Percentiles rank a stretch among this genome's conserved stretches.
Evolutionary conservation across 2,329 filamentous ascomycete species (phyloP).

Genomic region (Epichloe aotearoae): DNA sequence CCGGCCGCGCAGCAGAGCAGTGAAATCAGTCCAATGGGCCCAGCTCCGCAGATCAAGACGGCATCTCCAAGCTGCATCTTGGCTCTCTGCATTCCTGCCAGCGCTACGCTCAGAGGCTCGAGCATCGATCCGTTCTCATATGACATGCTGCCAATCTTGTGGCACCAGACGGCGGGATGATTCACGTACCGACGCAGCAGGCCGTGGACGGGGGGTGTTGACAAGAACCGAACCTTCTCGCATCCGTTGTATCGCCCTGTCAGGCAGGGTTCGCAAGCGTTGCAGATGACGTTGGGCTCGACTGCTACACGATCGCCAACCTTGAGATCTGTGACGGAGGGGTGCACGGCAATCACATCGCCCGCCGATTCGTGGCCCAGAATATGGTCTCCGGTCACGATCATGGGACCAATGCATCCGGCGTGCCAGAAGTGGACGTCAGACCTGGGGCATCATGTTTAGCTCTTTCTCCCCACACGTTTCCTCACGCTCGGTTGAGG

Average conservation of each 20-base stretch:
- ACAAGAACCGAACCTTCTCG: constrained; percentile 72
- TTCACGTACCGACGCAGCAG: constrained; percentile 86
- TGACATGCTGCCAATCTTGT: constrained; percentile 87
- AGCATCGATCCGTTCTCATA: constrained; percentile 85
- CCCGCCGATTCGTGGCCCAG: constrained; percentile 91
- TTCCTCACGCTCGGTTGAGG: too few relatives aligned
- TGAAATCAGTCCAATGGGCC: constrained; percentile 85
- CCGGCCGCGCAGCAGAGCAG: constrained; percentile 74
- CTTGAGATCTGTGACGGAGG: constrained; percentile 64
- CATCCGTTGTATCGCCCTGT: constrained; percentile 94
- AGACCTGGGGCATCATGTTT: constrained; percentile 40
- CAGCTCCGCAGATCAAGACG: constrained; percentile 80
- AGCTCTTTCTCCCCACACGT: not conserved
- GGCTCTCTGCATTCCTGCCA: constrained; percentile 78
- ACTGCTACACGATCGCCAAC: constrained; percentile 85
- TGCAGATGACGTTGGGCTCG: constrained; percentile 89
- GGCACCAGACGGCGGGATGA: constrained; percentile 88
- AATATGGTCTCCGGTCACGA: constrained; percentile 78
- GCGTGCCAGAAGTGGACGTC: constrained; percentile 97
- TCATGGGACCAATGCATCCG: constrained; percentile 91
- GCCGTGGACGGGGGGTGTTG: constrained; percentile 84
- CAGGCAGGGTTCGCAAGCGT: constrained; percentile 78
- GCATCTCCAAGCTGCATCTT: constrained; percentile 73
- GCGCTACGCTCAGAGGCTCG: constrained; percentile 78
- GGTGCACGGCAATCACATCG: constrained; percentile 66